Conservation (phyloP, 164 flowering plant species). For the Nymphaea thermarum region DNA sequence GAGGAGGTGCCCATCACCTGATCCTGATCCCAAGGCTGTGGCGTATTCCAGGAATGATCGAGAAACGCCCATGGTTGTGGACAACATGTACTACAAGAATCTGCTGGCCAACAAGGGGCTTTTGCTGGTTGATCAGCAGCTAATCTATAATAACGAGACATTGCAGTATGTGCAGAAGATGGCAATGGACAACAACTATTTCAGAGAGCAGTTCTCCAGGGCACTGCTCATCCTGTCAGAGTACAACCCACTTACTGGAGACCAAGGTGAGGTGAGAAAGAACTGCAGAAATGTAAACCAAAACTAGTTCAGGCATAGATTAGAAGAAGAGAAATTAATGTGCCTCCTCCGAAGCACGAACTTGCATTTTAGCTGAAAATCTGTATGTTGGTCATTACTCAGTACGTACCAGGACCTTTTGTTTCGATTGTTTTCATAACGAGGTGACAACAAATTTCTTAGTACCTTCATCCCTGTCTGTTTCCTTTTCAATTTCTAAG, state of each 20-base stretch:
- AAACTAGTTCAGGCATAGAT: neutral
- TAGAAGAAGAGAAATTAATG: no score
- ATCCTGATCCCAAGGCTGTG: conserved; percentile 54
- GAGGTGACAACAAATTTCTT: no score
- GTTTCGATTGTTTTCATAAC: no score
- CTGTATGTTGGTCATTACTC: no score
- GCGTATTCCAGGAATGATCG: conserved; percentile 58
- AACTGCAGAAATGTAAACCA: conserved; percentile 64
- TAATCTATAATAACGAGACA: conserved; percentile 49
- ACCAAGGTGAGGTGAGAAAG: conserved; percentile 59
- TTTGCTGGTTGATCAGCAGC: conserved; percentile 46
- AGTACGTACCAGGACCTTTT: no score
- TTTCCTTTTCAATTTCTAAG: no score
- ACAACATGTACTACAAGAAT: conserved; percentile 76
- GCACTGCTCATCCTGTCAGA: conserved; percentile 54
- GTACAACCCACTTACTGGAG: conserved; percentile 56
- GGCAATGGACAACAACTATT: conserved; percentile 71
- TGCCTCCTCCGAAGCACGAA: no score
- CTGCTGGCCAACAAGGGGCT: conserved; percentile 56
- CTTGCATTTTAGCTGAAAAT: no score
- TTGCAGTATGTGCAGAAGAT: conserved; percentile 53
- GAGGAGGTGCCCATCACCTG: conserved; percentile 56
- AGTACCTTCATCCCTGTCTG: no score
- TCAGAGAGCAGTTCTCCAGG: conserved; percentile 46
- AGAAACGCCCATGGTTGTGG: conserved; percentile 63